Base-by-base conservation (phyloP, 1,284 basidiomycete genomes). In the Stygiomarasmius scandens region DNA sequence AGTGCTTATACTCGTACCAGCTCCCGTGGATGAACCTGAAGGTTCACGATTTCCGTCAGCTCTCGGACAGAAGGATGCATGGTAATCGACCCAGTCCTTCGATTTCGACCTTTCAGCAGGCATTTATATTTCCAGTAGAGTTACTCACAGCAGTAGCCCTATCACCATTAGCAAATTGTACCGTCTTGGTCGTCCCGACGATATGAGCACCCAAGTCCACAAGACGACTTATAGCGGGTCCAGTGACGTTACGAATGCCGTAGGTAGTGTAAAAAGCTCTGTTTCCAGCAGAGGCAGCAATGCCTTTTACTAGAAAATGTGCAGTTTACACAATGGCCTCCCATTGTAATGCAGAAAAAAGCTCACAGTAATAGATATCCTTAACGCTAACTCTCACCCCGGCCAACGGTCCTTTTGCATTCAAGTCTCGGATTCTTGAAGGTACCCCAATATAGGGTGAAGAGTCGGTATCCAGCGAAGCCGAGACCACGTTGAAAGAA, bases 341-440 rank as follows among this genome's bases (percentile, higher is more conserved):
- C n/a, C n/a, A n/a, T n/a, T n/a, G n/a, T n/a, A 49, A 49, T 8
- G 5, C 24, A n/a, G 47, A 9, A 27, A 23, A 19, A 8, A 23
- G 20, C n/a, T 10, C 47, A 49, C 10, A 36, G 46, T 48, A 38
- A 43, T 53, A 58, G 52, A 58, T 54, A 52, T 55, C 57, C 48
- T 58, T 58, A 16, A 58, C 48, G 46, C 44, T 44, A 20, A 58
- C 43, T 41, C 57, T 52, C 45, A 58, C 24, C 19, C 57, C 57
- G 20, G 57, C 57, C 27, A 58, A 46, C 23, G 57, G 52, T 50
- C 43, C 49, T 23, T 54, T 50, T 16, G 29, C 44, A 80, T 23
- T 49, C 4, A 27, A 25, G 16, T 10, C 10, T 10, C 19, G 32
- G 14, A 52, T n/a, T 16, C 50, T 59, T 20, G 60, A 61, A n/a